A percentile compares a stretch with the other conserved stretches of the same genome.
phyloP scores from a whole-genome alignment of 2,329 filamentous ascomycete genomes.

The Coniochaeta sp. region DNA sequence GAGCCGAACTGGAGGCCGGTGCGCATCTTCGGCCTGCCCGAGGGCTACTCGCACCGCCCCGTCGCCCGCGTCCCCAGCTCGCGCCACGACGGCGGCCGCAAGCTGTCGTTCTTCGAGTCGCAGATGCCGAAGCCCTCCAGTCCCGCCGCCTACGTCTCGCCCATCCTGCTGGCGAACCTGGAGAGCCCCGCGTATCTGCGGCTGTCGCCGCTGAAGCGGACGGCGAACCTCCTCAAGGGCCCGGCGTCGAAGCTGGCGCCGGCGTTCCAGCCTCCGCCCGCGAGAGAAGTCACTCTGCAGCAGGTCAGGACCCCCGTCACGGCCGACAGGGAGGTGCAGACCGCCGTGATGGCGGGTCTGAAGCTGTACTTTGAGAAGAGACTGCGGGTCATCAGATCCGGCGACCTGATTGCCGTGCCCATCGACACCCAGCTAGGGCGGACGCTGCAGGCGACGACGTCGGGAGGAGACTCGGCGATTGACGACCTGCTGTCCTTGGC shows the following conservation, averaged over 20 bases:
- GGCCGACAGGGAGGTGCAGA: constrained; percentile 77
- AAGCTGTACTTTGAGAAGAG: constrained; percentile 85
- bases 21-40: constrained; percentile 82
- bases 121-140: constrained; percentile 55
- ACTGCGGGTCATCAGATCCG: constrained; percentile 73
- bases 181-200: constrained; percentile 72
- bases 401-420: constrained; percentile 82
- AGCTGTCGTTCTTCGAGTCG: constrained; percentile 58
- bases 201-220: constrained; percentile 60
- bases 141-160: constrained; percentile 68
- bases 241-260: constrained; percentile 49
- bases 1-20: constrained; percentile 69
- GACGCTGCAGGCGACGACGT: constrained; percentile 66
- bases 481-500: constrained; percentile 61
- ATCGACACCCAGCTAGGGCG: constrained; percentile 81
- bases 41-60: constrained; percentile 56
- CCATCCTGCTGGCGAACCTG: constrained; percentile 80
- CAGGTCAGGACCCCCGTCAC: constrained; percentile 87
- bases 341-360: constrained; percentile 75
- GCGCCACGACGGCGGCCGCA: constrained; percentile 38
- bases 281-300: constrained; percentile 73
- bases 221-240: constrained; percentile 39
- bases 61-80: constrained; percentile 54
- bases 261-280: constrained; percentile 50
- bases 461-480: constrained; percentile 55